Evolutionary conservation across 257 asterid species (phyloP).

Genomic region (Dorcoceras hygrometricum): DNA sequence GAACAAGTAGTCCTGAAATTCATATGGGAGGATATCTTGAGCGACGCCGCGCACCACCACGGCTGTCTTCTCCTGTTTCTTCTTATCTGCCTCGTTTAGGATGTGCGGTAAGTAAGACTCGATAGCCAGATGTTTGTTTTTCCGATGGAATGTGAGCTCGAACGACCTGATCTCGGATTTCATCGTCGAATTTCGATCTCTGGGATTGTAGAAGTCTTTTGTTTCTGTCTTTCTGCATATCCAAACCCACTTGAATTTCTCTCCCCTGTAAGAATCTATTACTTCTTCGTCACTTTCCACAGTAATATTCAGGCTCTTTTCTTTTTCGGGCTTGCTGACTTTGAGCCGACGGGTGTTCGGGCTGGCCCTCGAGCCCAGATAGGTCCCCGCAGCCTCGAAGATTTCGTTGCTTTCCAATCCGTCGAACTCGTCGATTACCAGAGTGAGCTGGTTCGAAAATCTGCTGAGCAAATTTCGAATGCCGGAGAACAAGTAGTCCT

Average conservation of each 20-base stretch:
- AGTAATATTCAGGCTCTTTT: slow-evolving; percentile 34
- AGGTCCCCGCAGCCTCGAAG: slow-evolving; percentile 55
- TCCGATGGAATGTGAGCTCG: slow-evolving; percentile 57
- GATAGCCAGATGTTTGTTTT: slow-evolving; percentile 38
- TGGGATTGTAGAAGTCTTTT: slow-evolving; percentile 30
- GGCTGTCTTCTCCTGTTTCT: slow-evolving; percentile 44
- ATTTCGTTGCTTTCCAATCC: slow-evolving; percentile 48
- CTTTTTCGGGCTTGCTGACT: slow-evolving; percentile 52
- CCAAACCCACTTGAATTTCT: slow-evolving; percentile 57
- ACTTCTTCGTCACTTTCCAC: slow-evolving; percentile 48
- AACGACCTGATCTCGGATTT: slow-evolving; percentile 49
- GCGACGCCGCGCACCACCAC: slow-evolving; percentile 48
- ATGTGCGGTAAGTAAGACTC: slow-evolving; percentile 44
- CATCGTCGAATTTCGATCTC: slow-evolving; percentile 35
- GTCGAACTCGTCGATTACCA: slow-evolving; percentile 57
- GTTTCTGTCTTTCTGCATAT: slow-evolving; percentile 23
- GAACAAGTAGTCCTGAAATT: slow-evolving; percentile 42
- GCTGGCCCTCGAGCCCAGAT: slow-evolving; percentile 45
- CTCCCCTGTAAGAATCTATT: slow-evolving; percentile 35
- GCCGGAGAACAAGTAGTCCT: slow-evolving; percentile 42
- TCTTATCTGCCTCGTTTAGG: slow-evolving; percentile 24
- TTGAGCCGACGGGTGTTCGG: slow-evolving; percentile 46
- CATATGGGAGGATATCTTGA: slow-evolving; percentile 41
- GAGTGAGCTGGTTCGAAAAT: slow-evolving; percentile 47
- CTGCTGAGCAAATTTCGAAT: slow-evolving; percentile 30